These are phyloP conservation scores for Trametes sp. DNA, from an alignment of 1,284 basidiomycete species.

Conservation along the genomic window DNA sequence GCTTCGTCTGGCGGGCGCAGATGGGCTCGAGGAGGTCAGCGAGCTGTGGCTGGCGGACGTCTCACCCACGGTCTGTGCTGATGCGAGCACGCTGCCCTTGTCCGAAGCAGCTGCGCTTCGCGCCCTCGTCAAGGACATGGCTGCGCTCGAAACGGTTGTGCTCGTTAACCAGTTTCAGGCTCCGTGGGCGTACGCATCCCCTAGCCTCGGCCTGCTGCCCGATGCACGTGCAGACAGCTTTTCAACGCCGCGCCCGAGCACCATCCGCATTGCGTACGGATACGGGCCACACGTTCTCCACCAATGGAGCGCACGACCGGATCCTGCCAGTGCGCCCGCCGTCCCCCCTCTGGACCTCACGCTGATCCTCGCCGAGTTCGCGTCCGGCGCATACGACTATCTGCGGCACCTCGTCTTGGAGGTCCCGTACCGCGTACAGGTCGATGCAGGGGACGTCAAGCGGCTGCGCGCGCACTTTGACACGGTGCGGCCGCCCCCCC, in stretches of 20 bases:
- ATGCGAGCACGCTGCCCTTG: neutral
- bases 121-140: neutral
- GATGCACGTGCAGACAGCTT: neutral
- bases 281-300: neutral
- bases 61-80: neutral
- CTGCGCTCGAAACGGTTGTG: neutral
- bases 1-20: neutral
- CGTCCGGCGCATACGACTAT: constrained; percentile 6
- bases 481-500: neutral
- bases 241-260: neutral
- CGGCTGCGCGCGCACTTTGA: neutral
- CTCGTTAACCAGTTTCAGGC: neutral
- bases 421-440: neutral
- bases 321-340: neutral
- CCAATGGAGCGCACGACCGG: neutral
- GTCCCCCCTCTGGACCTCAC: neutral
- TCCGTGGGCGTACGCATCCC: neutral
- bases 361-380: neutral
- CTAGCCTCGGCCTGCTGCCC: neutral
- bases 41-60: constrained; percentile 1
- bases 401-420: neutral
- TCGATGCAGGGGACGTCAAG: neutral
- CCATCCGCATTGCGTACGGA: neutral
- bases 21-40: neutral
- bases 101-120: neutral